Percentiles rank a stretch among this genome's conserved stretches.
Evolutionary conservation across 1,284 basidiomycete species (phyloP).

Genomic region (Puccinia hordei): DNA sequence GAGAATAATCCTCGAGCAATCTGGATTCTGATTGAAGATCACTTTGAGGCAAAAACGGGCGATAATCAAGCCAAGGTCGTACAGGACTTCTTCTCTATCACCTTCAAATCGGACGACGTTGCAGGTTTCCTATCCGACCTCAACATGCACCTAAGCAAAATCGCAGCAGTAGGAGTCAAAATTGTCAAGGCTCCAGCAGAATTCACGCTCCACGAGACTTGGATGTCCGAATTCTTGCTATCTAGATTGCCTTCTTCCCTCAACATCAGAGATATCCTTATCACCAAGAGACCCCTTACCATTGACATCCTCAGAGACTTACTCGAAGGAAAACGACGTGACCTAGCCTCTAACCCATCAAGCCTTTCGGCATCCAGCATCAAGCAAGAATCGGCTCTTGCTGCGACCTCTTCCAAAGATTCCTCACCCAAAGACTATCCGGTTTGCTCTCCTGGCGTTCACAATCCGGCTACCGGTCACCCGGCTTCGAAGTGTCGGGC

Average conservation of each 20-base stretch:
- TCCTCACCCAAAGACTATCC: too few relatives aligned
- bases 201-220: neutral
- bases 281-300: too few relatives aligned
- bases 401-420: neutral
- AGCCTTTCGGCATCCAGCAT: neutral
- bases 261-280: too few relatives aligned
- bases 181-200: neutral
- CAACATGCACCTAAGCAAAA: neutral
- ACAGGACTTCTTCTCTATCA: neutral
- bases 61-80: constrained; percentile 12
- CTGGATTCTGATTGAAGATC: neutral
- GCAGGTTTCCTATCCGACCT: neutral
- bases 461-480: constrained; percentile 7
- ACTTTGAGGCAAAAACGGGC: neutral
- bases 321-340: neutral
- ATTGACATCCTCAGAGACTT: too few relatives aligned
- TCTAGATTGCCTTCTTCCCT: neutral
- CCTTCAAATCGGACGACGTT: neutral
- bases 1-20: neutral
- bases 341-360: neutral
- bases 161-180: neutral
- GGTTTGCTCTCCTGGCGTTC: neutral
- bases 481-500: neutral
- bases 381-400: constrained; percentile 10
- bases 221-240: neutral